These are phyloP conservation scores for Fusarium kyushuense DNA, from an alignment of 2,329 filamentous ascomycete species.

Conservation along the genomic window DNA sequence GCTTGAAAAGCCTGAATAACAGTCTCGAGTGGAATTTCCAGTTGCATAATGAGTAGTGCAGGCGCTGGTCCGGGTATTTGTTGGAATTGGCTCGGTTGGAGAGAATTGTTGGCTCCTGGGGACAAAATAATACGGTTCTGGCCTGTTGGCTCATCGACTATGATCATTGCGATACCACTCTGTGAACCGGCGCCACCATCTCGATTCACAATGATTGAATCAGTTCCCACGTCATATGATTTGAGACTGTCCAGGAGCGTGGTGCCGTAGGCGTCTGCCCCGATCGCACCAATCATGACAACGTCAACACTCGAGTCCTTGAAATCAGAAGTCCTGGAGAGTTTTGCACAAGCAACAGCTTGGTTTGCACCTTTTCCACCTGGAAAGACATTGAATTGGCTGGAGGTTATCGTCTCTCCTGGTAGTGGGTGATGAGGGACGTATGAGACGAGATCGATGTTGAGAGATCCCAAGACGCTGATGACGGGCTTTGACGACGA, in stretches of 20 bases:
- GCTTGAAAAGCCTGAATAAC: slow-evolving; percentile 70
- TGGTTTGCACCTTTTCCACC: slow-evolving; percentile 98
- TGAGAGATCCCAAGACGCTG: slow-evolving; percentile 90
- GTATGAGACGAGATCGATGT: slow-evolving; percentile 91
- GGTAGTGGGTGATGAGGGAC: slow-evolving; percentile 86
- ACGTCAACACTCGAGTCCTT: slow-evolving; percentile 59
- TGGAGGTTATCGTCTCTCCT: slow-evolving; percentile 88
- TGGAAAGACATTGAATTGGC: slow-evolving; percentile 80
- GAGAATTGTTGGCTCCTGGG: slow-evolving; percentile 74
- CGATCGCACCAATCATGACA: slow-evolving; percentile 81
- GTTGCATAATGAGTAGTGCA: slow-evolving; percentile 78
- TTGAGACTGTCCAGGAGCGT: slow-evolving; percentile 68
- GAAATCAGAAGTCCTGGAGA: slow-evolving; percentile 68
- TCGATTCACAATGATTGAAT: slow-evolving; percentile 60
- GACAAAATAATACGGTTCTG: slow-evolving; percentile 82
- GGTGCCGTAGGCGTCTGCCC: slow-evolving; percentile 73
- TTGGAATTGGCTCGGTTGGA: slow-evolving; percentile 55
- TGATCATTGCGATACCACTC: slow-evolving; percentile 76
- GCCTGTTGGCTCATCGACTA: slow-evolving; percentile 79
- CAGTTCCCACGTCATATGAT: slow-evolving; percentile 71
- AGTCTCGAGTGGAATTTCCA: slow-evolving; percentile 77
- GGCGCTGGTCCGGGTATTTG: slow-evolving; percentile 56
- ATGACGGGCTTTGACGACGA: slow-evolving; percentile 59
- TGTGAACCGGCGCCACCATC: slow-evolving; percentile 60
- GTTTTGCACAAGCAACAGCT: slow-evolving; percentile 86